Conservation (phyloP, 2,329 filamentous ascomycete genomes). For the Myriangium duriaei region DNA sequence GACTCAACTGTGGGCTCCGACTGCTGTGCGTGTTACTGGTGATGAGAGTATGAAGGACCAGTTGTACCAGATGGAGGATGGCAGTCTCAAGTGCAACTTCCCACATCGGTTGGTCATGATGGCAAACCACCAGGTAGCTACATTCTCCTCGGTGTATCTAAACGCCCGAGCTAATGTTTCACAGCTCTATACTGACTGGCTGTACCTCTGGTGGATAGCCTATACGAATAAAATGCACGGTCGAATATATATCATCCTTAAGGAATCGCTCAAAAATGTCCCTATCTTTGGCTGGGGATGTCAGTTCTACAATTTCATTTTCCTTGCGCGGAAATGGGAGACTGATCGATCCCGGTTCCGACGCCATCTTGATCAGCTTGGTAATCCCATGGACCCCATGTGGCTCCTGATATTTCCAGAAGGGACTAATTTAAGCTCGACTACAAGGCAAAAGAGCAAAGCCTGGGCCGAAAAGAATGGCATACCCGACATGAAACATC, state of each 20-base stretch:
- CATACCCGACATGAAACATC: constrained; percentile 54
- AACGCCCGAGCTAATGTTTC: constrained; percentile 5
- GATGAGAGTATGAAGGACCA: constrained; percentile 68
- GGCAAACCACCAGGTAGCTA: constrained; percentile 60
- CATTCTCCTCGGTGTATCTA: too few relatives aligned
- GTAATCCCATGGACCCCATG: constrained; percentile 60
- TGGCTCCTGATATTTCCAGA: constrained; percentile 80
- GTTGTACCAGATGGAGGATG: constrained; percentile 54
- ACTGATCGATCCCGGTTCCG: constrained; percentile 60
- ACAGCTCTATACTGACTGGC: constrained; percentile 71
- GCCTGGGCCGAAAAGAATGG: constrained; percentile 63
- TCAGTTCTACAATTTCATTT: constrained; percentile 77
- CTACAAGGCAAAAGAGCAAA: constrained; percentile 55
- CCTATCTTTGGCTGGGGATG: constrained; percentile 67
- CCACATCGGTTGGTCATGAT: constrained; percentile 71
- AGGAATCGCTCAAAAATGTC: constrained; percentile 71
- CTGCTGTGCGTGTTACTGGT: constrained; percentile 66
- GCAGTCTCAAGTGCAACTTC: constrained; percentile 61
- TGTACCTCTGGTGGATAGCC: constrained; percentile 79
- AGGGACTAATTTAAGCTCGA: constrained; percentile 67
- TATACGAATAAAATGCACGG: constrained; percentile 68
- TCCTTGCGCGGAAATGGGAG: constrained; percentile 74
- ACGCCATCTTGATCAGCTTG: constrained; percentile 57
- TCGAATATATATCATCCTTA: constrained; percentile 80
- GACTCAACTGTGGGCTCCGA: constrained; percentile 77